Percentiles rank a stretch among this genome's conserved stretches.
These are phyloP conservation scores for Grammothele lineata DNA, from an alignment of 768 basidiomycete species.

Conservation along the genomic window DNA sequence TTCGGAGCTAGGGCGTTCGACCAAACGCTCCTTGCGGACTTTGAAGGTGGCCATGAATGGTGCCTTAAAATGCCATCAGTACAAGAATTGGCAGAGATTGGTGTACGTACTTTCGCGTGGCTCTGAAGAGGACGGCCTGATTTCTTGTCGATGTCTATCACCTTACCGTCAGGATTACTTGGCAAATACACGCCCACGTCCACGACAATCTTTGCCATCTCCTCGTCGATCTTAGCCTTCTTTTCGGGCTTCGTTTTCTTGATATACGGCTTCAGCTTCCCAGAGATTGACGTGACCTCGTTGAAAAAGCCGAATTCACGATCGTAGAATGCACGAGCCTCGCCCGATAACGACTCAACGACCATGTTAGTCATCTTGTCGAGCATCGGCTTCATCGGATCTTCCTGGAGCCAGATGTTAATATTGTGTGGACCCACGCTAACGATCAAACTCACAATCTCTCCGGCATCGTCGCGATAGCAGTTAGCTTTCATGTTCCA, in stretches of 20 bases:
- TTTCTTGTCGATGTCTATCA: conserved; percentile 96
- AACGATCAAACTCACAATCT: conserved; percentile 58
- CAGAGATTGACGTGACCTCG: conserved; percentile 96
- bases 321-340: conserved; percentile 86
- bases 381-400: conserved; percentile 94
- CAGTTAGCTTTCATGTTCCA: conserved; percentile 99
- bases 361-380: conserved; percentile 81
- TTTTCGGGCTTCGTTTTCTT: conserved; percentile 95
- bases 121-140: conserved; percentile 95
- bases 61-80: conserved; percentile 48
- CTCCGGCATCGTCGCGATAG: conserved; percentile 85
- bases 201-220: conserved; percentile 94
- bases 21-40: conserved; percentile 80
- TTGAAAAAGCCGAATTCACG: conserved; percentile 95
- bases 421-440: too few species aligned
- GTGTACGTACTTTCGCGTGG: conserved; percentile 78
- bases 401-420: conserved; percentile 53
- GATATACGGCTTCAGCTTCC: conserved; percentile 94
- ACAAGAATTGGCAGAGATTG: not conserved
- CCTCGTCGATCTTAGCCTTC: conserved; percentile 99
- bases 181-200: conserved; percentile 97
- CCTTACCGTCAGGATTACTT: conserved; percentile 93
- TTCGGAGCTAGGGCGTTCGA: conserved; percentile 68
- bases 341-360: conserved; percentile 81
- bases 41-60: conserved; percentile 99